These are phyloP conservation scores for Anastatica hierochuntica DNA, from an alignment of 345 rosid genomes.

Conservation along the genomic window DNA sequence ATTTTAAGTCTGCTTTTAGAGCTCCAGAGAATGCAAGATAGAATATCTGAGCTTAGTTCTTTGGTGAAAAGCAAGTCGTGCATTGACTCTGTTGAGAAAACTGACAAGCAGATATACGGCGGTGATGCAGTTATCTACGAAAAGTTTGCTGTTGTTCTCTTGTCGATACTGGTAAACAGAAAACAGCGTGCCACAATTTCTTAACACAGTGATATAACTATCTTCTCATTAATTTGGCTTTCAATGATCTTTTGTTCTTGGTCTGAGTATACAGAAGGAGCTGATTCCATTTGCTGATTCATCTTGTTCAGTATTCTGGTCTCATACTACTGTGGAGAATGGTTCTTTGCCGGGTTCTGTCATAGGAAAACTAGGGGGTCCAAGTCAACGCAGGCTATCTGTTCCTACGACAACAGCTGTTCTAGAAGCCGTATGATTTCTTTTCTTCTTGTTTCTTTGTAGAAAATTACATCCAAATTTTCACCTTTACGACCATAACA, in stretches of 20 bases:
- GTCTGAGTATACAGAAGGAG: constrained; percentile 45
- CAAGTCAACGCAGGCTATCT: constrained; percentile 87
- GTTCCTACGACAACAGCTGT: constrained; percentile 51
- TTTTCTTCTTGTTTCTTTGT: not conserved
- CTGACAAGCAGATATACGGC: constrained; percentile 21
- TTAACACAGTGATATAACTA: not conserved
- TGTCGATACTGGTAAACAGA: constrained; percentile 45
- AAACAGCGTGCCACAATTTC: not conserved
- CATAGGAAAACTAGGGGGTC: constrained; percentile 88
- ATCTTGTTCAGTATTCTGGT: constrained; percentile 62
- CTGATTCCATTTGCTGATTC: constrained; percentile 51
- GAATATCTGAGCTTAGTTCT: constrained; percentile 27
- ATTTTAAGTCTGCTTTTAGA: constrained; percentile 48
- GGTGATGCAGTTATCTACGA: constrained; percentile 28
- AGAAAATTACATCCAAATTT: not conserved
- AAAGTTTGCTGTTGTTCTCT: constrained; percentile 38
- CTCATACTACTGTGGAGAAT: constrained; percentile 31
- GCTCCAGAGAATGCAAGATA: constrained; percentile 48
- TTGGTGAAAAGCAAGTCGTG: constrained; percentile 19
- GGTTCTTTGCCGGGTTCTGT: constrained; percentile 57
- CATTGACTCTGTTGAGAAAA: constrained; percentile 23
- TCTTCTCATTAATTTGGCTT: not conserved
- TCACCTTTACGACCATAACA: not conserved
- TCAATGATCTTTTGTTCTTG: constrained; percentile 4
- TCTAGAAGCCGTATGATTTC: constrained; percentile 63